Percentiles rank a stretch among this genome's conserved stretches.
Conservation (phyloP, 2,329 filamentous ascomycete genomes). For the Aureobasidium sp. region DNA sequence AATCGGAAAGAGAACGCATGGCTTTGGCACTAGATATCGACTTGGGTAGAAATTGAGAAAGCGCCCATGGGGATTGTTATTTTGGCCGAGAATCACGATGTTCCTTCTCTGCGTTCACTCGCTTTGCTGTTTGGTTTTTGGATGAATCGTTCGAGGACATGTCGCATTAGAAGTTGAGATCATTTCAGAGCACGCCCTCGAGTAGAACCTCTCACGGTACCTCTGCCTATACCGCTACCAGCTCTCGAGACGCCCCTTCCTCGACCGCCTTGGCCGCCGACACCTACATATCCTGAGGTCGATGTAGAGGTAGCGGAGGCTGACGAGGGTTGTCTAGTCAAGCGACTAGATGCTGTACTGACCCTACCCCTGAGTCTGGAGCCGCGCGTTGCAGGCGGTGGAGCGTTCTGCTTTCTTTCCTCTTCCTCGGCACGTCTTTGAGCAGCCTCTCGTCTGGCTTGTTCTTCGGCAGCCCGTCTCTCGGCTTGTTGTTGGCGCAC, state of each 20-base stretch:
- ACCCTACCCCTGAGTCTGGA: constrained; percentile 30
- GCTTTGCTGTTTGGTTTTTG: not conserved
- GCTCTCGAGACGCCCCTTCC: constrained; percentile 45
- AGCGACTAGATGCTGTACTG: constrained; percentile 25
- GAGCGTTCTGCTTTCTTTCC: constrained; percentile 47
- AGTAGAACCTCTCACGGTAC: constrained; percentile 23
- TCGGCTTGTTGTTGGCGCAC: constrained; percentile 69
- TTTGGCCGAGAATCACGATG: not conserved
- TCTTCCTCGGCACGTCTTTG: constrained; percentile 43
- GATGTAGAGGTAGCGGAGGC: constrained; percentile 10
- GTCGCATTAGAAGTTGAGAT: not conserved
- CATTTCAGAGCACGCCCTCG: constrained; percentile 22
- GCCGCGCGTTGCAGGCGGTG: constrained; percentile 30
- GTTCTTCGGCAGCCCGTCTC: constrained; percentile 66
- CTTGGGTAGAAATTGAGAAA: constrained; percentile 31
- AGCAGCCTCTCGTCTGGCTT: constrained; percentile 64
- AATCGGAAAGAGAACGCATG: constrained; percentile 21
- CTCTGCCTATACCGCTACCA: constrained; percentile 36
- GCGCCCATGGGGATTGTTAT: not conserved
- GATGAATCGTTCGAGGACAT: too few relatives aligned
- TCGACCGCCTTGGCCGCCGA: constrained; percentile 39
- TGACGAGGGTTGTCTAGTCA: constrained; percentile 21
- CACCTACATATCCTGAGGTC: constrained; percentile 31
- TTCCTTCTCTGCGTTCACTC: not conserved
- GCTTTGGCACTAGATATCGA: constrained; percentile 38